Base-by-base conservation (phyloP, 345 rosid species). In the Citrus sp. region DNA sequence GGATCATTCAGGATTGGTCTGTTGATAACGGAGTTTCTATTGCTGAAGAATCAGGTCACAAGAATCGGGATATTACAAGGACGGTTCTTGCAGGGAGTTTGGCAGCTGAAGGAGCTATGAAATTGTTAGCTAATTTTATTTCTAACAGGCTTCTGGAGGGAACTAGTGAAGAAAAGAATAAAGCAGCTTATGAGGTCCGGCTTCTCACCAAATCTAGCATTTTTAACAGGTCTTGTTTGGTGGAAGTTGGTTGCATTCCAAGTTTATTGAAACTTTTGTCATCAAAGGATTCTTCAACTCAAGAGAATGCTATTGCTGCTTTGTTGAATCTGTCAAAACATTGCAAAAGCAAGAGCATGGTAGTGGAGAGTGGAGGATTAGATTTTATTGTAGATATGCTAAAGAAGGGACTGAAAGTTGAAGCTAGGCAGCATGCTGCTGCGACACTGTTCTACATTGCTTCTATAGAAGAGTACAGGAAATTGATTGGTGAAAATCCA, bases 391-490 rank as follows among this genome's bases (percentile, higher is more conserved):
- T 90, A 12, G 70, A 86, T 73, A 87, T 91, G 63, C 70, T 91
- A 8, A 81, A 85, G 77, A 82, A 79, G 7, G 94, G 97, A 64
- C 78, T 35, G 2, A 89, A 80, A 28, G 76, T 70, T 54, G 98
- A 93, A 82, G 83, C 93, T 59, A 88, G 80, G 81, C 92, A 92
- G 69, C 89, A 92, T 4, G 95, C 92, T 30, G 97, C 98, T 21
- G 95, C 91, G 40, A 67, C 87, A 3, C 30, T 95, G 38, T 95
- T 90, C 76, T 95, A 90, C 78, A 85, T 93, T 1, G 88, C 95
- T 70, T 90, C 94, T 0, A 22, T 87, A 16, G 89, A 89, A 73
- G 91, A 95, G 74, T 86, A 87, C 82, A 85, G 95, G 75, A 85
- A 70, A 82, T 42, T 82, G 78, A 92, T 95, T 34, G 94, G 98